phyloP scores from a whole-genome alignment of 495 filamentous ascomycete species.

The Copromyces sp. region DNA sequence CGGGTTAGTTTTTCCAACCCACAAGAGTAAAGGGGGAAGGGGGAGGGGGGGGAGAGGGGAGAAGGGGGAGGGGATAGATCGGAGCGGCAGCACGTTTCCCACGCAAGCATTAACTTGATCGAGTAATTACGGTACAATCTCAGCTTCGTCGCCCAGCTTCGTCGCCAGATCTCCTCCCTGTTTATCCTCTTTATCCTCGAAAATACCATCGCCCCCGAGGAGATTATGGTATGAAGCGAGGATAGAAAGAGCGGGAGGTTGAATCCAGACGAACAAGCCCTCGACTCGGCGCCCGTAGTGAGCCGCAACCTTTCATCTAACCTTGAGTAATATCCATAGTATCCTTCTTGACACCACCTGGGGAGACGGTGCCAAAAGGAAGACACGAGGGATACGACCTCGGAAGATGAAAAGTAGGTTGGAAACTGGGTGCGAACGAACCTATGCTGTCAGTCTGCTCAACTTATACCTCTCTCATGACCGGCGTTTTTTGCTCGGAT shows the following conservation, averaged over 20 bases:
- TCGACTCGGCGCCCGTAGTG: slow-evolving; percentile 75
- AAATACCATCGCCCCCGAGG: neutral
- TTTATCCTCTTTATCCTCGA: slow-evolving; percentile 14
- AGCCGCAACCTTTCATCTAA: slow-evolving; percentile 44
- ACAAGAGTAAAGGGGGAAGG: slow-evolving; percentile 13
- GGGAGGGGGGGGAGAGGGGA: slow-evolving; percentile 12
- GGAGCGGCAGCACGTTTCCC: slow-evolving; percentile 83
- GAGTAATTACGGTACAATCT: slow-evolving; percentile 86
- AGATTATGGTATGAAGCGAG: neutral
- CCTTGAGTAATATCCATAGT: slow-evolving; percentile 1
- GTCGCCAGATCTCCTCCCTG: slow-evolving; percentile 20
- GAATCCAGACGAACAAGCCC: slow-evolving; percentile 31
- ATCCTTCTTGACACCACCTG: slow-evolving; percentile 1
- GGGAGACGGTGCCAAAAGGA: neutral
- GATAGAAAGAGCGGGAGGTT: slow-evolving; percentile 29
- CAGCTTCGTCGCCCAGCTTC: slow-evolving; percentile 54
- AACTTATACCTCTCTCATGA: neutral
- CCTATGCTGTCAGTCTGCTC: slow-evolving; percentile 14
- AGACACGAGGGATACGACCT: slow-evolving; percentile 9
- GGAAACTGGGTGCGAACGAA: slow-evolving; percentile 18
- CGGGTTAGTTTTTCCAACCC: slow-evolving; percentile 18
- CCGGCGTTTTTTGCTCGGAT: neutral
- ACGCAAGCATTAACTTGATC: slow-evolving; percentile 95
- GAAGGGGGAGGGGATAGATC: slow-evolving; percentile 23
- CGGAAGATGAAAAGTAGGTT: slow-evolving; percentile 1